Base-by-base conservation (phyloP, 352 stramenopile species). In the Aphanomyces cochlioides region DNA sequence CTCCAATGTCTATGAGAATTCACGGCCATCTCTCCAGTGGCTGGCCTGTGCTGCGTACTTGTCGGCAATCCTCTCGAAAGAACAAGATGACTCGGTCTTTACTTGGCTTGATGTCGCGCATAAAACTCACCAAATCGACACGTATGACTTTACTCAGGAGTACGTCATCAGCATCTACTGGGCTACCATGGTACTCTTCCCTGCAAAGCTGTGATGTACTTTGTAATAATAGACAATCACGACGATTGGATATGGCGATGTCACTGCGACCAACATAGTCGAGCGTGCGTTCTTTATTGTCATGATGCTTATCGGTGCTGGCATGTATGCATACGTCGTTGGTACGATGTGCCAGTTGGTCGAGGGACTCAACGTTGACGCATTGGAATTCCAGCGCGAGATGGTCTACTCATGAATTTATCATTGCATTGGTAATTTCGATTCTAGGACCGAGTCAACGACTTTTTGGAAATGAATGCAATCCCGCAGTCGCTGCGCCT, bases 231-330 rank as follows among this genome's bases (percentile, higher is more conserved):
- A 67, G 59, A 95, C 87, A 0, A 93, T 95, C 84, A 89, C 85
- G 8, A 95, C 87, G 0, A 85, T 95, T 12, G 88, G 88, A 3
- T 96, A 96, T 73, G 87, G 89, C 1, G 86, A 96, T 58, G 88
- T 96, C 17, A 82, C 77, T 36, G 81, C 89, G 0, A 75, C 90
- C 6, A 96, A 92, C 61, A 80, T 78, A 37, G 72, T 75, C 4
- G 90, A 96, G 73, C 82, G 90, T 50, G 66, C 76, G 17, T 92
- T 90, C 60, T 92, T 79, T 19, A 92, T 92, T n/a, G 73, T 96
- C 17, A 89, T 92, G 15, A 85, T 92, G 64, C 87, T 94, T 38
- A 48, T 84, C 15, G 86, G 86, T n/a, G 90, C 86, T 8, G 91
- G 81, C 5, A 63, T 94, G 5, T 94, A 92, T 48, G 86, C 83